phyloP scores from a whole-genome alignment of 1,284 basidiomycete genomes.

The Leccinum laetum region DNA sequence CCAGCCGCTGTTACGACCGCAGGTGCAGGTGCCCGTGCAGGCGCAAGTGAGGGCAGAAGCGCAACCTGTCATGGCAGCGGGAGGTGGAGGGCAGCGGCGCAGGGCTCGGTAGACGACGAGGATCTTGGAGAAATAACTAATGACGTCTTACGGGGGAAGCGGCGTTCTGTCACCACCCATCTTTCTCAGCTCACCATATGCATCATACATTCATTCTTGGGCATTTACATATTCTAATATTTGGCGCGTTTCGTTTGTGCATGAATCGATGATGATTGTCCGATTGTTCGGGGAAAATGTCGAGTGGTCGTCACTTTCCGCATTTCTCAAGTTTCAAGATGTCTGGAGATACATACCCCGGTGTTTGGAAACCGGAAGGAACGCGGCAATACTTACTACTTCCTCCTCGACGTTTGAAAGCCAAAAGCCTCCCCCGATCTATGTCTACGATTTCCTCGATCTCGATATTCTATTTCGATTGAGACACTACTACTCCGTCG shows the following conservation, averaged over 20 bases:
- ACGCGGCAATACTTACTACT: not conserved
- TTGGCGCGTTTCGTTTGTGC: not conserved
- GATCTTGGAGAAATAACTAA: not conserved
- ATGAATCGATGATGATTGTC: not conserved
- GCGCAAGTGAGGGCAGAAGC: not conserved
- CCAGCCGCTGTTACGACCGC: not conserved
- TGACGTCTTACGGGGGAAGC: not conserved
- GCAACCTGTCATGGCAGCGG: slow-evolving; percentile 6
- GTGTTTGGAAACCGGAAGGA: not conserved
- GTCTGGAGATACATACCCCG: not conserved
- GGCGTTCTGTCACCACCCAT: not conserved
- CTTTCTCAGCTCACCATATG: not conserved
- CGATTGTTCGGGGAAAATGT: not conserved
- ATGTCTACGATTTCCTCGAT: not conserved
- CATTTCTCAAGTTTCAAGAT: not conserved
- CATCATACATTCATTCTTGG: not conserved
- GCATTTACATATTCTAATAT: not conserved
- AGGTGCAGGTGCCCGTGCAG: not conserved
- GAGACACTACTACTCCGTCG: not conserved
- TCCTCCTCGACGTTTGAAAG: not conserved
- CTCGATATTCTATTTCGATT: not conserved
- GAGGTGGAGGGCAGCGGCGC: slow-evolving; percentile 5
- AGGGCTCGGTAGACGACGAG: slow-evolving; percentile 5
- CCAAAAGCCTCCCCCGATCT: not conserved
- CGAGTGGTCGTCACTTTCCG: not conserved